Conservation (phyloP, 139 green algal species). For the Volvox africanus region DNA sequence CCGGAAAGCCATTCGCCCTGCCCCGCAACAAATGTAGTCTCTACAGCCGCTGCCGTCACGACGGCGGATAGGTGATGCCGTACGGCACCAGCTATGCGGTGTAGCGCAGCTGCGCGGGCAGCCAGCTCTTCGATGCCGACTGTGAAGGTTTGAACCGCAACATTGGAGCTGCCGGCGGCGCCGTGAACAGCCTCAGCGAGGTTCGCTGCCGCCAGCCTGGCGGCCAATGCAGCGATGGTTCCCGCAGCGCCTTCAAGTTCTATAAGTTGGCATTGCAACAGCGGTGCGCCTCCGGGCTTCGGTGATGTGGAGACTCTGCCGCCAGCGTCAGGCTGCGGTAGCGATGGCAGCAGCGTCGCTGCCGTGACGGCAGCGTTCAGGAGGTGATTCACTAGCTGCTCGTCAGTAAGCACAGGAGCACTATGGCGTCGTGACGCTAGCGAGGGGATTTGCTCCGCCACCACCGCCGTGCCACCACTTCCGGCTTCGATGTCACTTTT, state of each 20-base stretch:
- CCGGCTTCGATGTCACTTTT: not conserved
- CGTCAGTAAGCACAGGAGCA: not conserved
- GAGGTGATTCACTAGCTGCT: not conserved
- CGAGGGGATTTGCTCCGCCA: not conserved
- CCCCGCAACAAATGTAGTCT: not conserved
- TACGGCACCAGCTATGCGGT: not conserved
- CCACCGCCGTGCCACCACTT: not conserved
- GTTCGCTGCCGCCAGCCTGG: not conserved
- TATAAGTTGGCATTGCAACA: not conserved
- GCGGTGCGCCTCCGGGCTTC: not conserved
- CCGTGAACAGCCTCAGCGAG: not conserved
- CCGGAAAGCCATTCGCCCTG: not conserved
- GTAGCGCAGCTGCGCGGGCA: not conserved
- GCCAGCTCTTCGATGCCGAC: not conserved
- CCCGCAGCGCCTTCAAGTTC: slow-evolving; percentile 2
- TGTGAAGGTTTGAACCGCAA: not conserved
- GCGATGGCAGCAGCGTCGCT: not conserved
- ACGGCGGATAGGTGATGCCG: not conserved
- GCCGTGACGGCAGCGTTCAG: not conserved
- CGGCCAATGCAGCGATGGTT: not conserved
- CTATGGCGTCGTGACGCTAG: not conserved
- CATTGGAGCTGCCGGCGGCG: not conserved
- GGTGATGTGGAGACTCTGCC: not conserved
- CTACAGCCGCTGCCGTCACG: not conserved
- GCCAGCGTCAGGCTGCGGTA: not conserved